Conservation (phyloP, 2,329 filamentous ascomycete species). For the Claviceps fusiformis region DNA sequence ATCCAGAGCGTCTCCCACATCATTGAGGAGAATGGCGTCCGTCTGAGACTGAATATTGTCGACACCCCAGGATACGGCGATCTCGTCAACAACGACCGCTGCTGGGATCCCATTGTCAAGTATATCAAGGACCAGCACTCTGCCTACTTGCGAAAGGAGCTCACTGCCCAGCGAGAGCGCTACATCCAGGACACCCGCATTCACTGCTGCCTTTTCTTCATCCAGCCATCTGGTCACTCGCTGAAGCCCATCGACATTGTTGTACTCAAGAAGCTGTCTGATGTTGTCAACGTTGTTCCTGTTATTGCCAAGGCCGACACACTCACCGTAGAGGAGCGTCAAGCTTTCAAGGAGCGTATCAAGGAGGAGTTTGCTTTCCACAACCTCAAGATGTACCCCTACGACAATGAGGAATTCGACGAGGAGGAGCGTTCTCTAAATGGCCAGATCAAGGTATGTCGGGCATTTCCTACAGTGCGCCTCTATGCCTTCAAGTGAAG, state of each 20-base stretch:
- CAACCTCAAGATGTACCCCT: constrained; percentile 99
- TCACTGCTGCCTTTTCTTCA: constrained; percentile 99
- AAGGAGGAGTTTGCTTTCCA: constrained; percentile 99
- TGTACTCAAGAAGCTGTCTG: constrained; percentile 97
- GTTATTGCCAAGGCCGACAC: constrained; percentile 98
- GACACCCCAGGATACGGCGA: constrained; percentile 98
- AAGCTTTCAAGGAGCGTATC: constrained; percentile 96
- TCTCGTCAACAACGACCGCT: constrained; percentile 98
- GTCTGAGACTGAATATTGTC: constrained; percentile 94
- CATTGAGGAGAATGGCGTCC: constrained; percentile 98
- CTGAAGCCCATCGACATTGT: constrained; percentile 99
- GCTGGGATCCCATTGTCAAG: constrained; percentile 99
- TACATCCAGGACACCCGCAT: constrained; percentile 99
- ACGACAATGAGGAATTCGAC: constrained; percentile 98
- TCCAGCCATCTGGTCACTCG: constrained; percentile 94
- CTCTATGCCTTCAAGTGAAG: neutral
- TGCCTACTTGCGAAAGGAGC: constrained; percentile 96
- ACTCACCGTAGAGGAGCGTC: constrained; percentile 86
- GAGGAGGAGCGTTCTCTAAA: constrained; percentile 91
- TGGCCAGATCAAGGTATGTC: constrained; percentile 80
- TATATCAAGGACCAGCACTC: constrained; percentile 99
- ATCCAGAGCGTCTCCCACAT: constrained; percentile 97
- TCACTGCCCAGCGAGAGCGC: constrained; percentile 95
- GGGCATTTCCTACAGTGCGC: neutral
- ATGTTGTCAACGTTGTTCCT: constrained; percentile 97